Evolutionary conservation across 192 early-diverging fungal species (phyloP), one percentile per base, ranked within the genome.

Genomic region (Helicostylum pulchrum): DNA sequence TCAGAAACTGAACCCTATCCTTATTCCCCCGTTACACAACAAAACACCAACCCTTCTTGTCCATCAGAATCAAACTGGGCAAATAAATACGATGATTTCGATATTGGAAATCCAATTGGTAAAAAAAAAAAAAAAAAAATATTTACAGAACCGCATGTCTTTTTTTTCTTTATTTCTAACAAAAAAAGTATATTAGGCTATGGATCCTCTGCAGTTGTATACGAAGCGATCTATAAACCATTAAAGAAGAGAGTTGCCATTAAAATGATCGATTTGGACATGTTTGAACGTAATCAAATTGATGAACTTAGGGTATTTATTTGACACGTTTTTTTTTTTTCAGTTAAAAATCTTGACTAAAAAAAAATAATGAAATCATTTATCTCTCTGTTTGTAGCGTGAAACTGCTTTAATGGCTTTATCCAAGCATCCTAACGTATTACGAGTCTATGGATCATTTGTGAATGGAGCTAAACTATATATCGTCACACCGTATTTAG

Each of bases 231-330:
- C 53, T 93, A 92, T 68, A 84, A 85, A 44, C 90, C 90, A 0
- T 58, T 80, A 15, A 83, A 84, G 53, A 88, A 83, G 67, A 70
- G 78, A 26, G 86, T 93, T 9, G 88, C 88, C 17, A 82, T 93
- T 53, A 94, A 94, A 66, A 85, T 92, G 69, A 93, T 94, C 64
- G 91, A 94, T 72, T 76, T 94, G 67, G 92, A 94, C 70, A 85
- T 86, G 81, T 94, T 94, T 86, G 91, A 93, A 63, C 76, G 92
- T 19, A 90, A 91, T 70, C 92, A 94, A 73, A 94, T 94, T 68
- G 92, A 94, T 66, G 92, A 94, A 74, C 78, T 94, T 47, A 68
- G 92, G 73, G 87, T 90, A 77, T 56, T 36, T 75, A 21, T 42
- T 7, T 19, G 31, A 30, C 7, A 43, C 14, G 19, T 9, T 36